Conservation (phyloP, 2,329 filamentous ascomycete species). For the Stylonectria norvegica region DNA sequence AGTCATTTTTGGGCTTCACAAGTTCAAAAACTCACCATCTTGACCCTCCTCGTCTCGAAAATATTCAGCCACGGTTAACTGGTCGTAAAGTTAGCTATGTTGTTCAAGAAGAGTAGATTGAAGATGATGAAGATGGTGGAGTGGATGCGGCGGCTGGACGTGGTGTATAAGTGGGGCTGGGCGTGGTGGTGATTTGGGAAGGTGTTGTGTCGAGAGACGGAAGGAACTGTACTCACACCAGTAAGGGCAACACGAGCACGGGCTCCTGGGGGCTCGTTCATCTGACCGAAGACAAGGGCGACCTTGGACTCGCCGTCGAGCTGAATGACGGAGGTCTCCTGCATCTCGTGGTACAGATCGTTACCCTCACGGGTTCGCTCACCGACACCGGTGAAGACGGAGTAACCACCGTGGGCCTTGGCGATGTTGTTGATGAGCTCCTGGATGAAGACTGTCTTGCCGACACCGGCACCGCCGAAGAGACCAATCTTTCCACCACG, state of each 20-base stretch:
- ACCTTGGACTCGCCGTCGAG: conserved; percentile 99
- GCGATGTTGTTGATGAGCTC: conserved; percentile 99
- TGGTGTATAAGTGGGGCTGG: neutral
- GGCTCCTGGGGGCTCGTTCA: conserved; percentile 99
- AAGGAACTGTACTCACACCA: conserved; percentile 42
- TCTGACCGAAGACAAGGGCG: conserved; percentile 98
- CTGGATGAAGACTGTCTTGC: conserved; percentile 99
- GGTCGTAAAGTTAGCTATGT: too few relatives aligned
- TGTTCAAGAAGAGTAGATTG: neutral
- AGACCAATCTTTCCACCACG: conserved; percentile 99
- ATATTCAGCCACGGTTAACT: conserved; percentile 71
- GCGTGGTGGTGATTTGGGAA: conserved; percentile 4
- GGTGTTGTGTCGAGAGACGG: conserved; percentile 1
- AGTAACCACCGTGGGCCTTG: conserved; percentile 99
- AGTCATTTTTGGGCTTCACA: neutral
- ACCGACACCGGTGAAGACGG: conserved; percentile 99
- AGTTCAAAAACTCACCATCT: conserved; percentile 61
- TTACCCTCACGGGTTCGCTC: conserved; percentile 99
- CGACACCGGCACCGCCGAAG: conserved; percentile 99
- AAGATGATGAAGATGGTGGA: neutral
- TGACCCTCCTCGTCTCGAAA: conserved; percentile 77
- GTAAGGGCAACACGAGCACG: conserved; percentile 99
- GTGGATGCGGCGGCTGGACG: neutral
- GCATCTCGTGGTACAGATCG: conserved; percentile 99
- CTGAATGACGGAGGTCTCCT: conserved; percentile 99